A percentile compares a stretch with the other conserved stretches of the same genome.
Conservation (phyloP, 495 filamentous ascomycete genomes). For the Letharia lupina region DNA sequence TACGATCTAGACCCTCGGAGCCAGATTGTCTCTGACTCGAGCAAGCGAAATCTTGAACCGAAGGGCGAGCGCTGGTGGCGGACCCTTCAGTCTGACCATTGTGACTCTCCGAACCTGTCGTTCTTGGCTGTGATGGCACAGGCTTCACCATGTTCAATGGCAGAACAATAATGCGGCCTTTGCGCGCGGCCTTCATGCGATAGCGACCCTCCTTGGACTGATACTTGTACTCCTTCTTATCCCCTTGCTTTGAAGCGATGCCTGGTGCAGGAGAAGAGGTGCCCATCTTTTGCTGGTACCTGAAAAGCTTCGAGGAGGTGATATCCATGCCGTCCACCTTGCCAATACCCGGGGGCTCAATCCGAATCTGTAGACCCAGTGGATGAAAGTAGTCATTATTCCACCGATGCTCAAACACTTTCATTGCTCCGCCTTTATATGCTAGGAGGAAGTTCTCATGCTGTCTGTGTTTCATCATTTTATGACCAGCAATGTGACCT, state of each 20-base stretch:
- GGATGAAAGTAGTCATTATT: slow-evolving; percentile 7
- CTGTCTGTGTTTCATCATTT: slow-evolving; percentile 1
- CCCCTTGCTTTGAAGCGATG: background rate
- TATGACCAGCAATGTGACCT: background rate
- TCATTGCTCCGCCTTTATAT: background rate
- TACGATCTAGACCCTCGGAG: background rate
- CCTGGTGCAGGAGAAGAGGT: background rate
- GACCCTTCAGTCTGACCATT: background rate
- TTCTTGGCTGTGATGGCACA: background rate
- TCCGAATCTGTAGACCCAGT: slow-evolving; percentile 2
- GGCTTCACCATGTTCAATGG: background rate
- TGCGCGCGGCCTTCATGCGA: slow-evolving; percentile 13
- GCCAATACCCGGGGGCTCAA: slow-evolving; percentile 6
- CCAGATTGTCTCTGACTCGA: background rate
- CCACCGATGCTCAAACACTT: slow-evolving; percentile 4
- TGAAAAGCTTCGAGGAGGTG: slow-evolving; percentile 11
- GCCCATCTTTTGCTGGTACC: slow-evolving; percentile 8
- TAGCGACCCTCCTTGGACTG: slow-evolving; percentile 7
- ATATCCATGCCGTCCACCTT: slow-evolving; percentile 14
- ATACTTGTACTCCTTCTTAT: slow-evolving; percentile 14
- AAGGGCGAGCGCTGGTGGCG: background rate
- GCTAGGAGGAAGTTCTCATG: slow-evolving; percentile 9
- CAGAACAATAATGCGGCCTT: slow-evolving; percentile 11
- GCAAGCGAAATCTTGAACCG: background rate
- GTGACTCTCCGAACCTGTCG: background rate